Percentiles rank a stretch among this genome's conserved stretches.
Evolutionary conservation across 208 protist species (phyloP).

Genomic region (Wallacemonas sp.): DNA sequence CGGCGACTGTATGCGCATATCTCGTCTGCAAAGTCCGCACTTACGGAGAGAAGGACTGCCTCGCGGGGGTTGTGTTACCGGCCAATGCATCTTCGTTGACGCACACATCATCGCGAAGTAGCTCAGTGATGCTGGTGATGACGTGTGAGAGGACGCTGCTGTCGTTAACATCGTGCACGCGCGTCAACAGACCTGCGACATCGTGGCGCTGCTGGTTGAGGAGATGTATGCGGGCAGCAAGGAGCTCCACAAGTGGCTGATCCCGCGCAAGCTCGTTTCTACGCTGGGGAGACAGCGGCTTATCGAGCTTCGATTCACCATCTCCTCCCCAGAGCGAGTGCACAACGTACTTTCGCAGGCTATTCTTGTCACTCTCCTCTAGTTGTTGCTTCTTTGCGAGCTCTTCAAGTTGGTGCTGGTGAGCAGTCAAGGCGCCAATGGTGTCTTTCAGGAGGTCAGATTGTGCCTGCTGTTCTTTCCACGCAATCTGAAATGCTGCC

Average conservation of each 20-base stretch:
- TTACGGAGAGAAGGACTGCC: neutral
- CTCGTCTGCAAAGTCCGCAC: neutral
- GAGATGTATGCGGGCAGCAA: conserved; percentile 43
- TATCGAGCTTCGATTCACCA: neutral
- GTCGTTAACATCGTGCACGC: conserved; percentile 13
- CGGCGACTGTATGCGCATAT: too few relatives aligned
- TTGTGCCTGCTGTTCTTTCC: conserved; percentile 70
- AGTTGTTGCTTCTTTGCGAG: conserved; percentile 58
- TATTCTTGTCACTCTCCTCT: conserved; percentile 41
- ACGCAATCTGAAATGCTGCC: conserved; percentile 70
- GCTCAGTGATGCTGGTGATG: neutral
- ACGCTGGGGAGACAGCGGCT: neutral
- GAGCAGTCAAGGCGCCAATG: conserved; percentile 20
- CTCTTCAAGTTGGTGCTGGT: conserved; percentile 39
- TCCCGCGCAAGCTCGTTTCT: conserved; percentile 30
- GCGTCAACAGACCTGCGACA: conserved; percentile 32
- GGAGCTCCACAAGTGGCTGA: conserved; percentile 28
- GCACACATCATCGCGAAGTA: conserved; percentile 25
- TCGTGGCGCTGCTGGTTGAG: conserved; percentile 39
- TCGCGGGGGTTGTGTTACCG: neutral
- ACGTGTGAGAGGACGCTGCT: neutral
- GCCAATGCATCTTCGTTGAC: conserved; percentile 22
- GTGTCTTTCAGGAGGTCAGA: conserved; percentile 43
- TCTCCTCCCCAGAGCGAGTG: conserved; percentile 18
- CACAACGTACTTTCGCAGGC: conserved; percentile 33